Evolutionary conservation across 2,329 filamentous ascomycete species (phyloP).

Genomic region (Aureobasidium leucospermi): DNA sequence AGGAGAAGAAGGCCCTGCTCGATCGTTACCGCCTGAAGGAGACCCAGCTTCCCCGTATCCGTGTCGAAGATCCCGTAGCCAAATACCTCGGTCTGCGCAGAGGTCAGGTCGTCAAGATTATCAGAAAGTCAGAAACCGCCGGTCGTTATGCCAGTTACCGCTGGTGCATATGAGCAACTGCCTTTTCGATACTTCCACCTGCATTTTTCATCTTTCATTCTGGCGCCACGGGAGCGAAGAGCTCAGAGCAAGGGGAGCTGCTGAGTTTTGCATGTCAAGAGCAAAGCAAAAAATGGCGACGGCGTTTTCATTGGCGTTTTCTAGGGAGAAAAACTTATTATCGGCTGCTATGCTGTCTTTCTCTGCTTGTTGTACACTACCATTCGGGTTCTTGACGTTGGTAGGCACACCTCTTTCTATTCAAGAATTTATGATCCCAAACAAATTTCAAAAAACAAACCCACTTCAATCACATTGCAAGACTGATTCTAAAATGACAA

Average conservation of each 20-base stretch:
- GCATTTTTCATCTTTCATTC: neutral
- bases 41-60: conserved; percentile 88
- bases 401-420: neutral
- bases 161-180: conserved; percentile 43
- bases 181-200: neutral
- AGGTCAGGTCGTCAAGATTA: conserved; percentile 97
- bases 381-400: neutral
- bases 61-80: conserved; percentile 85
- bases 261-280: neutral
- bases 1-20: conserved; percentile 81
- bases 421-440: too few relatives aligned
- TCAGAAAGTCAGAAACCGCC: conserved; percentile 88
- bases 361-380: neutral
- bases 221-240: neutral
- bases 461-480: too few relatives aligned
- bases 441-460: too few relatives aligned
- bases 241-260: conserved; percentile 2
- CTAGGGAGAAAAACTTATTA: neutral
- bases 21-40: conserved; percentile 93
- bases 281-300: neutral
- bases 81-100: conserved; percentile 84
- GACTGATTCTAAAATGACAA: too few relatives aligned
- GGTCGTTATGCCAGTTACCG: conserved; percentile 95
- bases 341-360: neutral
- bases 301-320: neutral